Conservation (phyloP, 805 yeast species). For the Myxozyma monticola region DNA sequence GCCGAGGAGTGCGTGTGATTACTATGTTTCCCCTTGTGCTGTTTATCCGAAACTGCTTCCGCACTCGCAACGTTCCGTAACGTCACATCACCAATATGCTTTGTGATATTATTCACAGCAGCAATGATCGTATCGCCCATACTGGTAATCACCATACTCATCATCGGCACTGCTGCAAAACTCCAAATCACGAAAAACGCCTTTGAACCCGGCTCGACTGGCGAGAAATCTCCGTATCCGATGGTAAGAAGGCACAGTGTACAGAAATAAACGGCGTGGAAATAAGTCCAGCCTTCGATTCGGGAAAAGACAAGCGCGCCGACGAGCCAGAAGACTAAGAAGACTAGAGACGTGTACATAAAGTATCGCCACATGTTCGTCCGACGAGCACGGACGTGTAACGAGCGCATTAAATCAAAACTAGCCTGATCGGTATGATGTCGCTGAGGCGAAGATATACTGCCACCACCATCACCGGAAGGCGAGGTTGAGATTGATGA, state of each 20-base stretch:
- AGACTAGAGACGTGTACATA: constrained; percentile 1
- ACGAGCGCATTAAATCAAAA: constrained; percentile 56
- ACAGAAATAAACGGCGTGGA: constrained; percentile 71
- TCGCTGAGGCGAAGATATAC: neutral
- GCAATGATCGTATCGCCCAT: constrained; percentile 56
- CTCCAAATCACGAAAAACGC: constrained; percentile 81
- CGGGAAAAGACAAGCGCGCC: constrained; percentile 67
- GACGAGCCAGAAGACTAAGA: constrained; percentile 57
- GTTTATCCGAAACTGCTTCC: neutral
- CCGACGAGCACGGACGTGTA: constrained; percentile 40
- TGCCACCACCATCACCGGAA: neutral
- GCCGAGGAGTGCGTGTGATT: neutral
- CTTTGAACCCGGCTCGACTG: constrained; percentile 62
- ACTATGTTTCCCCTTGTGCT: neutral
- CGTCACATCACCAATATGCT: constrained; percentile 6
- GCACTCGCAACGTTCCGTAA: constrained; percentile 2
- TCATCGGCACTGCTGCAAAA: constrained; percentile 76
- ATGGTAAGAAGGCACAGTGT: constrained; percentile 74
- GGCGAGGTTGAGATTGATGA: neutral
- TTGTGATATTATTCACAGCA: constrained; percentile 12
- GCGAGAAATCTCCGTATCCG: constrained; percentile 80
- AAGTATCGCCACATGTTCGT: constrained; percentile 36
- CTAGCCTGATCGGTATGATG: constrained; percentile 40
- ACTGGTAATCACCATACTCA: constrained; percentile 76
- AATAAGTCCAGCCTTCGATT: constrained; percentile 72